Evolutionary conservation across 768 basidiomycete species (phyloP), one percentile per base, ranked within the genome.

Genomic region (Lactifluus echinatus): DNA sequence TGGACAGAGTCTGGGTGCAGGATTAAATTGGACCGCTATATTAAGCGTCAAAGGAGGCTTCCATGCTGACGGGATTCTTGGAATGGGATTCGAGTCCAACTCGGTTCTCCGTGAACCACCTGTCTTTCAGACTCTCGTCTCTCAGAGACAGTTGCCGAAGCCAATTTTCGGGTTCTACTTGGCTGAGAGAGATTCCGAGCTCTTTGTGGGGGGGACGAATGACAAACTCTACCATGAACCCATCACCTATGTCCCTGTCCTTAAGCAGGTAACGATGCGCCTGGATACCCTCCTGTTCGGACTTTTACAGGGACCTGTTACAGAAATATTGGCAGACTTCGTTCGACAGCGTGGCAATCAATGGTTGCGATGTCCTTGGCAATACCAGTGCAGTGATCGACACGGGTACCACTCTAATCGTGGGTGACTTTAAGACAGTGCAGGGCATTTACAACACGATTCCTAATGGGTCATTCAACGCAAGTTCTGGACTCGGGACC

Each of bases 81-180:
- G 76, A 40, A 67, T 78, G 66, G 74, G 45, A 14, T 68, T 63
- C 64, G 58, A 67, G 50, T 57, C 60, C 11, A 65, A 66, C 56
- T 67, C 67, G 5, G 53, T 34, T 31, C 31, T 31, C 31, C 31
- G 31, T 31, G 24, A 66, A 62, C 44, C 52, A 6, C 63, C 70
- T 8, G 63, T 67, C 56, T 69, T 71, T 65, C 72, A 78, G 53
- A 76, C 75, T 24, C 72, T 81, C 34, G 59, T 77, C 17, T 63
- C 68, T 17, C 69, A 76, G 44, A 67, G 66, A 17, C 56, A 60
- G 43, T 65, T 71, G 1, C 55, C 68, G 8, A 61, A 73, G 37
- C 63, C 72, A 46, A 68, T 73, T 59, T 81, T 82, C 59, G 72
- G 74, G 24, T 74, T 83, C 63, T 76, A 77, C 58, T 70, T 82